phyloP scores from a whole-genome alignment of 257 asterid species.

The Leonotis leonurus region DNA sequence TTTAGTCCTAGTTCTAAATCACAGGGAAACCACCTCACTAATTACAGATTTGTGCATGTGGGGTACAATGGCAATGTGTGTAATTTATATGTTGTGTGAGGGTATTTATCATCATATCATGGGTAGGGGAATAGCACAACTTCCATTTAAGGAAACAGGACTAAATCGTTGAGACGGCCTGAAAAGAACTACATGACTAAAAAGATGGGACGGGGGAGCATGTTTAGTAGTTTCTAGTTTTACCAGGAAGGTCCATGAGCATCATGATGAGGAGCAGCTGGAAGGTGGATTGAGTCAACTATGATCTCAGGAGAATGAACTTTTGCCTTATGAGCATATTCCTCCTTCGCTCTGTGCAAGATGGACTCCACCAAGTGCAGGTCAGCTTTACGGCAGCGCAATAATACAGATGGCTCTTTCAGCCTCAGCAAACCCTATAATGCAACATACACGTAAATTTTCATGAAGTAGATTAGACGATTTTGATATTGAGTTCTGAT shows the following conservation, averaged over 20 bases:
- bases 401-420: conserved; percentile 78
- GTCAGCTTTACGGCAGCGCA: conserved; percentile 82
- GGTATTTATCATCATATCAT: too few species aligned
- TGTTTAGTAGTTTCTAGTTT: conserved; percentile 4
- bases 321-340: conserved; percentile 61
- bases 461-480: background rate
- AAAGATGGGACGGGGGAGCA: background rate
- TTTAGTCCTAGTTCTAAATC: too few species aligned
- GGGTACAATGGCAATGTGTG: too few species aligned
- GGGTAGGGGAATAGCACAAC: too few species aligned
- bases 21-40: too few species aligned
- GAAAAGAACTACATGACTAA: too few species aligned
- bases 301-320: conserved; percentile 66
- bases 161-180: too few species aligned
- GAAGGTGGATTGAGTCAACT: conserved; percentile 62
- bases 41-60: too few species aligned
- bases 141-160: too few species aligned
- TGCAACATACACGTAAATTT: conserved; percentile 1
- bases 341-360: conserved; percentile 56
- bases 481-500: background rate
- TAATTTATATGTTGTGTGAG: too few species aligned
- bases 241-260: conserved; percentile 70
- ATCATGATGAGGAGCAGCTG: conserved; percentile 60
- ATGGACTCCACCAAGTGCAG: conserved; percentile 48
- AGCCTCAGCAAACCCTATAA: conserved; percentile 83